Conservation (phyloP, 352 stramenopile species). For the Plasmopara viticola region DNA sequence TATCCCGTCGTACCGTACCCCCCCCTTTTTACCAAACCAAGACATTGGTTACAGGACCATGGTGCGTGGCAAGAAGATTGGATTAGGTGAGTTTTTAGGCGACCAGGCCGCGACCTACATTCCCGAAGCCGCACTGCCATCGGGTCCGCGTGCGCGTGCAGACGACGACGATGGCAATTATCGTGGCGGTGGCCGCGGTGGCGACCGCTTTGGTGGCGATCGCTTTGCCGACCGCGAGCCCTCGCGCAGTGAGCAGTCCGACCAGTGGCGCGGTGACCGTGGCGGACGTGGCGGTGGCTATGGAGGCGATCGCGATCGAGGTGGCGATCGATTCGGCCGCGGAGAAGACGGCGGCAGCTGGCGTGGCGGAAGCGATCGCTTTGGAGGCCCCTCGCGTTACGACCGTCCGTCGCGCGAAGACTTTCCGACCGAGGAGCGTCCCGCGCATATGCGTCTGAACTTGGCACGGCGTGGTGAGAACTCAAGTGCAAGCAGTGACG, state of each 20-base stretch:
- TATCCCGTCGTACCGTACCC: slow-evolving; percentile 6
- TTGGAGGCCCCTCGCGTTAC: slow-evolving; percentile 47
- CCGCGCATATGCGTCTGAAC: slow-evolving; percentile 75
- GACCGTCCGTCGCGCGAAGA: slow-evolving; percentile 57
- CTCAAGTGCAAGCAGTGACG: slow-evolving; percentile 16
- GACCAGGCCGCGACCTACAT: slow-evolving; percentile 57
- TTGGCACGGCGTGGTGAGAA: slow-evolving; percentile 41
- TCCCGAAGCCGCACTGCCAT: slow-evolving; percentile 50
- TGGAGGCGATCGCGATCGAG: slow-evolving; percentile 17
- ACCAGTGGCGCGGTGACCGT: slow-evolving; percentile 49
- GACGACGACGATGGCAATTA: slow-evolving; percentile 53
- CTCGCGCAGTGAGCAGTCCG: slow-evolving; percentile 40
- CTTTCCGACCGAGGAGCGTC: slow-evolving; percentile 53
- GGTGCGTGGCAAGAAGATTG: slow-evolving; percentile 64
- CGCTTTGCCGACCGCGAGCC: slow-evolving; percentile 39
- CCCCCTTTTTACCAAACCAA: background rate
- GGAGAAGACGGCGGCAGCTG: slow-evolving; percentile 26
- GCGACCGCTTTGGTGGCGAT: slow-evolving; percentile 31
- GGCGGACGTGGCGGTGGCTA: slow-evolving; percentile 13
- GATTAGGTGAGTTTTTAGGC: slow-evolving; percentile 66
- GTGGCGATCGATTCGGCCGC: slow-evolving; percentile 26
- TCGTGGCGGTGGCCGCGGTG: slow-evolving; percentile 24
- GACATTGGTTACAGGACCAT: slow-evolving; percentile 18
- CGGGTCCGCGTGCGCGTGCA: slow-evolving; percentile 37
- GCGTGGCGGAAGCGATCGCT: slow-evolving; percentile 24